A percentile compares a stretch with the other conserved stretches of the same genome.
Conservation (phyloP, 2,329 filamentous ascomycete genomes). For the Claviceps fusiformis region DNA sequence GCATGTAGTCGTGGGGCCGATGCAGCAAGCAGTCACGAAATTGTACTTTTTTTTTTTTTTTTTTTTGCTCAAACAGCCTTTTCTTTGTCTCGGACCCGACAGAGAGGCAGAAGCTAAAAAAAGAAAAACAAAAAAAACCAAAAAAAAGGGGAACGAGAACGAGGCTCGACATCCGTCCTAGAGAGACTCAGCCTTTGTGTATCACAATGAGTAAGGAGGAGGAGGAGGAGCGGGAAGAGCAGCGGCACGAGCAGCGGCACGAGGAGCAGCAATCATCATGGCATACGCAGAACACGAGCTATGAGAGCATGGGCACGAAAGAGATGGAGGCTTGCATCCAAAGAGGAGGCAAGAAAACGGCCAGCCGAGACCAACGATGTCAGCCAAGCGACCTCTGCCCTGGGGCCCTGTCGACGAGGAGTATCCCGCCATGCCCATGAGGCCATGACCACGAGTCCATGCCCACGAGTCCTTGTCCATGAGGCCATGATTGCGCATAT, state of each 20-base stretch:
- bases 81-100: neutral
- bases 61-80: neutral
- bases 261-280: neutral
- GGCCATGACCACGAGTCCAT: too few relatives aligned
- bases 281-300: conserved; percentile 1
- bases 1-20: neutral
- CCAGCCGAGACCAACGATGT: too few relatives aligned
- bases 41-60: too few relatives aligned
- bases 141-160: neutral
- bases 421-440: too few relatives aligned
- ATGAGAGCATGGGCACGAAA: neutral
- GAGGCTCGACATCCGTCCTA: neutral
- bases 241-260: too few relatives aligned
- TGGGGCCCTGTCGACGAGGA: too few relatives aligned
- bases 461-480: too few relatives aligned
- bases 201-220: neutral
- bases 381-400: too few relatives aligned
- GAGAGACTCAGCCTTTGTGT: neutral
- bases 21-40: too few relatives aligned
- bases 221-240: neutral
- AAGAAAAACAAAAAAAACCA: neutral
- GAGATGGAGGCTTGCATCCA: neutral
- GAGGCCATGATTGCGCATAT: too few relatives aligned
- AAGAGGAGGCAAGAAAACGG: too few relatives aligned
- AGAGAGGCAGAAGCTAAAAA: neutral